These are phyloP conservation scores for Firmiana major DNA, from an alignment of 345 rosid species.

Conservation along the genomic window DNA sequence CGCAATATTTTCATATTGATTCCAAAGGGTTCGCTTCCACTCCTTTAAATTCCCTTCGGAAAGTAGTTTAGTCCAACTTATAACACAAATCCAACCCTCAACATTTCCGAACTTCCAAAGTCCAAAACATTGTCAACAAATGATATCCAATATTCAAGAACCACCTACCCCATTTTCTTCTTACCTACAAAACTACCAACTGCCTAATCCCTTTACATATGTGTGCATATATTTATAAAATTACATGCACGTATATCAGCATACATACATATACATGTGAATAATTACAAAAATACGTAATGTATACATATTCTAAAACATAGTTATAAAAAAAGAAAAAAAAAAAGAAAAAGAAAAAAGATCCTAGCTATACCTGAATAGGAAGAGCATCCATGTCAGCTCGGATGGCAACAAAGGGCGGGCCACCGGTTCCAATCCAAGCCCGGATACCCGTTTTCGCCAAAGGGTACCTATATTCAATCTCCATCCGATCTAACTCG, in stretches of 20 bases:
- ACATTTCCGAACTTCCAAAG: background rate
- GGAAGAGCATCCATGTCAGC: constrained; percentile 75
- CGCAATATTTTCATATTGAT: background rate
- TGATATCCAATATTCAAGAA: background rate
- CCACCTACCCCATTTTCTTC: background rate
- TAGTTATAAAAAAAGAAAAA: background rate
- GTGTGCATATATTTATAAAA: too few relatives aligned
- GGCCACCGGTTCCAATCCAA: constrained; percentile 50
- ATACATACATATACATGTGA: too few relatives aligned
- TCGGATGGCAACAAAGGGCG: constrained; percentile 62
- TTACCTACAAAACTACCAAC: background rate
- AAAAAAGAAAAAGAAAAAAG: too few relatives aligned
- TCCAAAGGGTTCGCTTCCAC: background rate
- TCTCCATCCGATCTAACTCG: constrained; percentile 48
- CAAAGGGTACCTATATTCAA: constrained; percentile 39
- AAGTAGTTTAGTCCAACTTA: background rate
- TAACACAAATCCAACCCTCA: background rate
- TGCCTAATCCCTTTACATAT: background rate
- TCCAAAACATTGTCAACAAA: background rate
- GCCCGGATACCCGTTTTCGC: constrained; percentile 63
- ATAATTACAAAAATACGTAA: background rate
- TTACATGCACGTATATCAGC: too few relatives aligned
- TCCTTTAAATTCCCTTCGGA: background rate
- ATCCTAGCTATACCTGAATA: constrained; percentile 38
- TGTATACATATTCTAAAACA: background rate